A percentile compares a stretch with the other conserved stretches of the same genome.
phyloP scores from a whole-genome alignment of 2,329 filamentous ascomycete species.

The Colletotrichum sp. region DNA sequence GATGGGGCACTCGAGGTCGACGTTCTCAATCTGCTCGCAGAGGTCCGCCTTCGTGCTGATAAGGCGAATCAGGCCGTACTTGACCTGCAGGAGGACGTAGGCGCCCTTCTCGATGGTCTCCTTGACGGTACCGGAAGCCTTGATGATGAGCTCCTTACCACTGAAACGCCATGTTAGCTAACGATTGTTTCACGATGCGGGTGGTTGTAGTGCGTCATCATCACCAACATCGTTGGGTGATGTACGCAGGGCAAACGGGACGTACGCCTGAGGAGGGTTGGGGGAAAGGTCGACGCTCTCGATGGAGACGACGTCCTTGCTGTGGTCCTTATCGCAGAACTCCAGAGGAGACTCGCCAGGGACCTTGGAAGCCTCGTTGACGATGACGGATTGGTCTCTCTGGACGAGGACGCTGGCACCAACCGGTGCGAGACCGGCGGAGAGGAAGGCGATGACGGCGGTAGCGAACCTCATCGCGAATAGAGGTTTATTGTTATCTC shows the following conservation, averaged over 20 bases:
- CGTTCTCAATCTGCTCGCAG: constrained; percentile 87
- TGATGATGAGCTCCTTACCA: constrained; percentile 78
- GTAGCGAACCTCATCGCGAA: constrained; percentile 45
- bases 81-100: constrained; percentile 83
- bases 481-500: neutral
- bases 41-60: constrained; percentile 82
- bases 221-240: neutral
- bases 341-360: constrained; percentile 85
- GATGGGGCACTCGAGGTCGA: constrained; percentile 88
- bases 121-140: constrained; percentile 76
- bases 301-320: constrained; percentile 75
- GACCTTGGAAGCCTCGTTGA: constrained; percentile 65
- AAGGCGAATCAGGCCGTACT: constrained; percentile 91
- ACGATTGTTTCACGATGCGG: constrained; percentile 10
- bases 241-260: constrained; percentile 26
- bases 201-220: neutral
- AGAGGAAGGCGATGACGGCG: constrained; percentile 49
- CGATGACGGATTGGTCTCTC: constrained; percentile 51
- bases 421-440: constrained; percentile 50
- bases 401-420: constrained; percentile 52
- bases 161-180: constrained; percentile 49
- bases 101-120: constrained; percentile 78
- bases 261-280: constrained; percentile 88
- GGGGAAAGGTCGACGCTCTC: constrained; percentile 80
- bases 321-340: constrained; percentile 73